Conservation (phyloP, 1,139 yeast species). For the Suhomyces yuchorum region DNA sequence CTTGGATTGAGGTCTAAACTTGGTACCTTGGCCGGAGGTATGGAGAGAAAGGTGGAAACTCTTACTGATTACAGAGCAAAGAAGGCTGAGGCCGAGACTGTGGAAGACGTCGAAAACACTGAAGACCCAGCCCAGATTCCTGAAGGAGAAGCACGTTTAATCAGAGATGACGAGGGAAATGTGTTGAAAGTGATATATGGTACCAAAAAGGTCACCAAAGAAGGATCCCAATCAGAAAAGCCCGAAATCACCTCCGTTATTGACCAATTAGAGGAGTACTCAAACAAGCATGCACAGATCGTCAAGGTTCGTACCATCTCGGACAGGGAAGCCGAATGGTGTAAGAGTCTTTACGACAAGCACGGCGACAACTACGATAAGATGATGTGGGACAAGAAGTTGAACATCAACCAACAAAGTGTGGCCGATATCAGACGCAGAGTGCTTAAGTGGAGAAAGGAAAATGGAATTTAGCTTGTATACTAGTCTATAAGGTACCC, state of each 20-base stretch:
- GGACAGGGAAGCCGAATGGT: conserved; percentile 77
- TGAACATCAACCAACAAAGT: conserved; percentile 80
- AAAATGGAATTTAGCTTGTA: conserved; percentile 23
- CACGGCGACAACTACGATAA: conserved; percentile 86
- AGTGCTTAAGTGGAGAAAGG: conserved; percentile 65
- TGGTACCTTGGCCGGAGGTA: conserved; percentile 69
- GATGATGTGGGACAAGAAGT: conserved; percentile 90
- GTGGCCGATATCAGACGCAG: conserved; percentile 81
- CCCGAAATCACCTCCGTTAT: conserved; percentile 49
- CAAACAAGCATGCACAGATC: conserved; percentile 49
- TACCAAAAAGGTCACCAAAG: conserved; percentile 41
- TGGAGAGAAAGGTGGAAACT: conserved; percentile 52
- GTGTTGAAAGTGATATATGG: conserved; percentile 74
- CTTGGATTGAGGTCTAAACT: conserved; percentile 74
- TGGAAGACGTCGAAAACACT: conserved; percentile 42
- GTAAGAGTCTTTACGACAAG: conserved; percentile 61
- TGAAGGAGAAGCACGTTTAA: conserved; percentile 81
- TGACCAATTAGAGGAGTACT: conserved; percentile 67
- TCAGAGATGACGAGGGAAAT: conserved; percentile 73
- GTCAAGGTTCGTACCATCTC: conserved; percentile 60
- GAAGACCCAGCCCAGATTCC: conserved; percentile 62
- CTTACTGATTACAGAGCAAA: conserved; percentile 33
- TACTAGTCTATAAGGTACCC: conserved; percentile 2
- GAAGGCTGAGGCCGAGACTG: conserved; percentile 32
- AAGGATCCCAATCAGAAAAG: conserved; percentile 24